Evolutionary conservation across 169 alveolate species (phyloP).

Genomic region (Babesia ovis): DNA sequence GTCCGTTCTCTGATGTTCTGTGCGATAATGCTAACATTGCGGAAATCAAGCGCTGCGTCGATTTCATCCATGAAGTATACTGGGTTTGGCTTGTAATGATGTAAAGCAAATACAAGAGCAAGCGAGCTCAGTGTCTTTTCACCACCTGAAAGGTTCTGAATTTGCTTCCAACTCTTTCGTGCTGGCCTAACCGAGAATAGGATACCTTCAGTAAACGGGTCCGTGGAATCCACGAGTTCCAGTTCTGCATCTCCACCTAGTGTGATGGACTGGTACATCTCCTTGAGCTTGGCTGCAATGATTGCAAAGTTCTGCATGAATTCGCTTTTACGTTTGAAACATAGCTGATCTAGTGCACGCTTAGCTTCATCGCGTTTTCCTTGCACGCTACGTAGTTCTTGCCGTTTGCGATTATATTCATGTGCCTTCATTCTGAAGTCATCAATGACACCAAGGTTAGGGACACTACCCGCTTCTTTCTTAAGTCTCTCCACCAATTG

Average conservation of each 20-base stretch:
- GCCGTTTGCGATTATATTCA: slow-evolving; percentile 64
- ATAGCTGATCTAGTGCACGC: slow-evolving; percentile 58
- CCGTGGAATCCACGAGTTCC: slow-evolving; percentile 93
- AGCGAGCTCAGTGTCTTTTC: slow-evolving; percentile 97
- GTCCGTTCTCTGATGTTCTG: slow-evolving; percentile 90
- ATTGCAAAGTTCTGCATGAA: slow-evolving; percentile 81
- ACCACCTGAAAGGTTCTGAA: slow-evolving; percentile 96
- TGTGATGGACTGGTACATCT: slow-evolving; percentile 87
- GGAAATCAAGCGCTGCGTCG: slow-evolving; percentile 99
- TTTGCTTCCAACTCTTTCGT: slow-evolving; percentile 96
- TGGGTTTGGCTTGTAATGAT: slow-evolving; percentile 97
- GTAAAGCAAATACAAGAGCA: slow-evolving; percentile 97
- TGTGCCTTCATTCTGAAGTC: slow-evolving; percentile 67
- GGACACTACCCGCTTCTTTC: slow-evolving; percentile 51
- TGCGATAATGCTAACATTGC: slow-evolving; percentile 92
- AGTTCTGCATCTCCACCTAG: slow-evolving; percentile 98
- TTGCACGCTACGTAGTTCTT: slow-evolving; percentile 64
- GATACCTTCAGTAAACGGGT: slow-evolving; percentile 98
- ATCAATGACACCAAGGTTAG: slow-evolving; percentile 65
- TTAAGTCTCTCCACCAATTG: slow-evolving; percentile 69
- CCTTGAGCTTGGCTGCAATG: slow-evolving; percentile 85
- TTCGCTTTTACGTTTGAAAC: slow-evolving; percentile 74
- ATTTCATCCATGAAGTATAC: slow-evolving; percentile 99
- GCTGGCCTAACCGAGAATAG: slow-evolving; percentile 96
- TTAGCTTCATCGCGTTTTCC: slow-evolving; percentile 67